A percentile compares a stretch with the other conserved stretches of the same genome.
Conservation (phyloP, 805 yeast species). For the Zygosaccharomyces gambellarensis region DNA sequence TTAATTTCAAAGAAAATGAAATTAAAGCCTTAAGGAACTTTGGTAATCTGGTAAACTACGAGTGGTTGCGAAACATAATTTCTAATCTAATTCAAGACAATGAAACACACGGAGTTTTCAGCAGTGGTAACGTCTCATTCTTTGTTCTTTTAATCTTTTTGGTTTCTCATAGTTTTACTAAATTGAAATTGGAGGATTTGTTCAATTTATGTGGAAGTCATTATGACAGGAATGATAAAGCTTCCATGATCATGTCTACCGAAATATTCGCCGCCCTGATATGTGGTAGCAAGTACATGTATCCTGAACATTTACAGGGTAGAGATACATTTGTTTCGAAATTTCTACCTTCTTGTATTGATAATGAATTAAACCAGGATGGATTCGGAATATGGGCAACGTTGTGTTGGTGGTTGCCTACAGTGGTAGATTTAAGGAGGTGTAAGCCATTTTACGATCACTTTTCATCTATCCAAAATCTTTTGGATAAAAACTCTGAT, state of each 20-base stretch:
- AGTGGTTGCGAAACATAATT: conserved; percentile 54
- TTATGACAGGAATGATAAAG: conserved; percentile 64
- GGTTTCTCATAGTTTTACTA: conserved; percentile 38
- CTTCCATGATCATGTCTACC: conserved; percentile 67
- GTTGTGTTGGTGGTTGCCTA: conserved; percentile 68
- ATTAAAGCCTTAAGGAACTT: conserved; percentile 37
- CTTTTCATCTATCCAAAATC: conserved; percentile 41
- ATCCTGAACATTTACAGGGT: conserved; percentile 28
- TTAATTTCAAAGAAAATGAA: conserved; percentile 42
- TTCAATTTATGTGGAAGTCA: conserved; percentile 44
- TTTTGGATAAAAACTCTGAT: conserved; percentile 46
- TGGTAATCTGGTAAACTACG: conserved; percentile 44
- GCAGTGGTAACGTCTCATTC: conserved; percentile 58
- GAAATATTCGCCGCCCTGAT: conserved; percentile 67
- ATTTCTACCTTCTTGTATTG: conserved; percentile 45
- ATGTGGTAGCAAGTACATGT: conserved; percentile 43
- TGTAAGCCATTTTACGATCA: conserved; percentile 46
- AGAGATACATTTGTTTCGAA: conserved; percentile 46
- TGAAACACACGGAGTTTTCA: conserved; percentile 63
- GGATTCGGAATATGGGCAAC: conserved; percentile 70
- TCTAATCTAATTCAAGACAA: conserved; percentile 57
- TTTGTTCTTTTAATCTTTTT: conserved; percentile 48
- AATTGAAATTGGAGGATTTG: conserved; percentile 48
- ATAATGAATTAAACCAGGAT: conserved; percentile 66
- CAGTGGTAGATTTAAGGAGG: conserved; percentile 63